Percentiles rank a stretch among this genome's conserved stretches.
These are phyloP conservation scores for Phytophthora pini DNA, from an alignment of 352 stramenopile species.

Conservation along the genomic window DNA sequence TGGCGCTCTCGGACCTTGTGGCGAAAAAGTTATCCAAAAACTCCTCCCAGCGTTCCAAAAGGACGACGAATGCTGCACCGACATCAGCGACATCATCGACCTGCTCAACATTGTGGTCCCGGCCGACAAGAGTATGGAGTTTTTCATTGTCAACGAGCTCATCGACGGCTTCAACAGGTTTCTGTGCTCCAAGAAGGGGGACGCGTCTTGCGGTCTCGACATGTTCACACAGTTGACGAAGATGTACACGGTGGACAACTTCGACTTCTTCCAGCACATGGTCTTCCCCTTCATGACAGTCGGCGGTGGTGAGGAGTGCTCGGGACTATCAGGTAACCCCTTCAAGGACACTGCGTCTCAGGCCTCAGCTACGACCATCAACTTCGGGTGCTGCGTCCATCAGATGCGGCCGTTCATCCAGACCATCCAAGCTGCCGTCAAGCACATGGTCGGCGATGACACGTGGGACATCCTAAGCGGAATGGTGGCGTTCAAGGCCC, in stretches of 20 bases:
- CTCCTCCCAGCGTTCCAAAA: conserved; percentile 40
- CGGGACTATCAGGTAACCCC: conserved; percentile 41
- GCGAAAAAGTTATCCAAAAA: conserved; percentile 41
- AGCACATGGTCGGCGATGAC: conserved; percentile 41
- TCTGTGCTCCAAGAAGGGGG: conserved; percentile 48
- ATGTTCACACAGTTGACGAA: conserved; percentile 55
- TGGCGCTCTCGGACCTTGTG: conserved; percentile 46
- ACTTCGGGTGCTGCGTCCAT: conserved; percentile 58
- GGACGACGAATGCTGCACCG: conserved; percentile 55
- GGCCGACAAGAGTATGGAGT: conserved; percentile 37
- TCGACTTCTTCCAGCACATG: conserved; percentile 57
- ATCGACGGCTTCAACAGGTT: conserved; percentile 60
- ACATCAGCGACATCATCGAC: conserved; percentile 59
- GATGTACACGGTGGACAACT: conserved; percentile 47
- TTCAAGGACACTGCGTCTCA: conserved; percentile 51
- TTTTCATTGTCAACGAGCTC: conserved; percentile 61
- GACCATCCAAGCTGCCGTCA: conserved; percentile 41
- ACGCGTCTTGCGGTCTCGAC: conserved; percentile 46
- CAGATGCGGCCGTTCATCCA: conserved; percentile 57
- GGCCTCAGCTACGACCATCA: conserved; percentile 38
- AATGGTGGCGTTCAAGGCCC: conserved; percentile 48
- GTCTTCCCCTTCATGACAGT: conserved; percentile 58
- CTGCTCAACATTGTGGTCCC: conserved; percentile 59
- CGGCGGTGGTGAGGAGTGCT: conserved; percentile 39
- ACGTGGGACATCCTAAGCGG: conserved; percentile 51